These are phyloP conservation scores for Podospora pseudopauciseta DNA, from an alignment of 495 filamentous ascomycete genomes.

Conservation along the genomic window DNA sequence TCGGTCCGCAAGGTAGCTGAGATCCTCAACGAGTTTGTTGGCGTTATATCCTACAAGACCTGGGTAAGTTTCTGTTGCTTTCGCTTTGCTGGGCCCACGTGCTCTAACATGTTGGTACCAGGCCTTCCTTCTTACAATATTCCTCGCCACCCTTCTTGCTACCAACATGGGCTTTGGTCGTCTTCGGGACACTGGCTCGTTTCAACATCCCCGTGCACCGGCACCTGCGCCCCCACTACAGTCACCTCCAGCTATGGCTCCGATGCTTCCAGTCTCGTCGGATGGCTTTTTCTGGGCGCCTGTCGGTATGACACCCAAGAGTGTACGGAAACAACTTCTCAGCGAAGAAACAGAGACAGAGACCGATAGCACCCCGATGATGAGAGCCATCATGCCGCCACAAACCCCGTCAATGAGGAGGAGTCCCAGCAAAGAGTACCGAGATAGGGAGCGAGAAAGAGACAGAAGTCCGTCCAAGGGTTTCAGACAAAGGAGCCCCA, in stretches of 20 bases:
- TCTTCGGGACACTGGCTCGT: slow-evolving; percentile 28
- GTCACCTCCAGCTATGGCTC: slow-evolving; percentile 29
- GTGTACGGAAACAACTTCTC: slow-evolving; percentile 32
- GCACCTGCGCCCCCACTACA: slow-evolving; percentile 28
- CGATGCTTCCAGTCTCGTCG: not conserved
- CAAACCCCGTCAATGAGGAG: slow-evolving; percentile 39
- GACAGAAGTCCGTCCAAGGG: slow-evolving; percentile 41
- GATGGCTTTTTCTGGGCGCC: slow-evolving; percentile 42
- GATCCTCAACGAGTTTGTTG: slow-evolving; percentile 47
- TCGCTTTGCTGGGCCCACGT: slow-evolving; percentile 6
- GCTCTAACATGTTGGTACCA: slow-evolving; percentile 29
- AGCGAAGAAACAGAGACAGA: slow-evolving; percentile 45
- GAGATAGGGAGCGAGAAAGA: slow-evolving; percentile 29
- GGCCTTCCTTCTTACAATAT: slow-evolving; percentile 52
- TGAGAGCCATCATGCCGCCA: slow-evolving; percentile 35
- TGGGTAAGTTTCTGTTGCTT: slow-evolving; percentile 62
- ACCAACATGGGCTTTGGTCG: slow-evolving; percentile 54
- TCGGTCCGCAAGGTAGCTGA: slow-evolving; percentile 44
- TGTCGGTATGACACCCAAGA: slow-evolving; percentile 41
- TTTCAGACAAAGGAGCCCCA: slow-evolving; percentile 32
- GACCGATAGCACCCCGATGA: slow-evolving; percentile 38
- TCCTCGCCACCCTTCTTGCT: slow-evolving; percentile 54
- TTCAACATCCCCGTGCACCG: slow-evolving; percentile 10
- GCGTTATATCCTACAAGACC: slow-evolving; percentile 44
- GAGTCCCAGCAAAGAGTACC: slow-evolving; percentile 40